Conservation (phyloP, 2,329 filamentous ascomycete species). For the Stemphylium lycopersici region DNA sequence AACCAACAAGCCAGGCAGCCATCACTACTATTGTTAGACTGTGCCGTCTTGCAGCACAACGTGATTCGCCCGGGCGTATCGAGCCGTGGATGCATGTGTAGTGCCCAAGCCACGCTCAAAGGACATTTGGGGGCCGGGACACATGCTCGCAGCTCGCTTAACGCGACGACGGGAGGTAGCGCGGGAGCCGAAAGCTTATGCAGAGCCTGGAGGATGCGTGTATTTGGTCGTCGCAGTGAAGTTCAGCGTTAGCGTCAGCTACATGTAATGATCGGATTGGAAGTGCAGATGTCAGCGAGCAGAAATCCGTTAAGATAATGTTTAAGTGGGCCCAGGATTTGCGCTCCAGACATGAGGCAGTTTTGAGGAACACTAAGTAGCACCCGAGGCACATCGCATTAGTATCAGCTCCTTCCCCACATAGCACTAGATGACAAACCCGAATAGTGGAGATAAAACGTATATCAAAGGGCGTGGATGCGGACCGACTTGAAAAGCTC, state of each 20-base stretch:
- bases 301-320: no score
- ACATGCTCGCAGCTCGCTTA: neutral
- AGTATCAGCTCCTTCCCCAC: slow-evolving; percentile 1
- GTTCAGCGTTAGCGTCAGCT: no score
- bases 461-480: neutral
- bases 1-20: neutral
- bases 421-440: slow-evolving; percentile 10
- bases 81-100: neutral
- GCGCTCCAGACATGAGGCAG: no score
- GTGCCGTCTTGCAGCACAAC: neutral
- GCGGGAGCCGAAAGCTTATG: neutral
- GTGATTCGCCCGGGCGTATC: neutral
- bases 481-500: neutral
- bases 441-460: neutral
- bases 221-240: neutral
- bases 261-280: no score
- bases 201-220: neutral
- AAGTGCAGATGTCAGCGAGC: no score
- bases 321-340: no score
- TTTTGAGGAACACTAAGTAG: neutral
- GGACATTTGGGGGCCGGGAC: neutral
- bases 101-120: neutral
- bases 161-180: neutral
- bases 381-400: neutral
- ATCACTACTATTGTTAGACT: neutral